Conservation (phyloP, 352 stramenopile species). For the Phytopythium chamaehyphon region DNA sequence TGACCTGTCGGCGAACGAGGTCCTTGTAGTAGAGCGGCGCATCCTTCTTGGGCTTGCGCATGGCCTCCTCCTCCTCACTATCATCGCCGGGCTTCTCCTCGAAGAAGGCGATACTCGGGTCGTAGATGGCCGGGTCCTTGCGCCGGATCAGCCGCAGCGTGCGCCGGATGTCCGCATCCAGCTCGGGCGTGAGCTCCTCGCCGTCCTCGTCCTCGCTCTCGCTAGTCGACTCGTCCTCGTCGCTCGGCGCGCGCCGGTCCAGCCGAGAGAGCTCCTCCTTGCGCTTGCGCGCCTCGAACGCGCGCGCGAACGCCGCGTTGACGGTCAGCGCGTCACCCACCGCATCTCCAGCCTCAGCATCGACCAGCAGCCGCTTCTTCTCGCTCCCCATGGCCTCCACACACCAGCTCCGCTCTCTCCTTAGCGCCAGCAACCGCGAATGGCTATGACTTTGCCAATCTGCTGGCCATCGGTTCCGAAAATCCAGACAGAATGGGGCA, state of each 20-base stretch:
- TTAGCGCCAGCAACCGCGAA: too few species aligned
- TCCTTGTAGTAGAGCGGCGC: slow-evolving; percentile 92
- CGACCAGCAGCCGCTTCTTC: slow-evolving; percentile 1
- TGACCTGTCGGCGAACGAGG: slow-evolving; percentile 93
- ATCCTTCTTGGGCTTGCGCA: slow-evolving; percentile 22
- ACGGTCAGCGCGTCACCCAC: slow-evolving; percentile 26
- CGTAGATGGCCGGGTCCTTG: slow-evolving; percentile 92
- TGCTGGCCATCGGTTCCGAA: too few species aligned
- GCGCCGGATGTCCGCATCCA: slow-evolving; percentile 78
- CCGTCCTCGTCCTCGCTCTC: slow-evolving; percentile 83
- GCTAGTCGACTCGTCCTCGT: slow-evolving; percentile 55
- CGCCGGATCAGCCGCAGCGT: slow-evolving; percentile 89
- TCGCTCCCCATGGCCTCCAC: background rate
- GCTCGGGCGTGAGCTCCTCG: slow-evolving; percentile 62
- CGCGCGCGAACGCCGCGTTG: slow-evolving; percentile 73
- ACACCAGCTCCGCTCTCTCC: too few species aligned
- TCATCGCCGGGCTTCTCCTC: slow-evolving; percentile 20
- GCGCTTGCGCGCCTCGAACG: slow-evolving; percentile 72
- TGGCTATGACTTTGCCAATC: too few species aligned
- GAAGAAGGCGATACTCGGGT: slow-evolving; percentile 90
- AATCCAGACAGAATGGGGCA: too few species aligned
- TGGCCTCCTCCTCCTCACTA: slow-evolving; percentile 11
- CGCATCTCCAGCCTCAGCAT: slow-evolving; percentile 4
- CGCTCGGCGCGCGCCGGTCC: slow-evolving; percentile 25
- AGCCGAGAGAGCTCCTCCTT: slow-evolving; percentile 74